Evolutionary conservation across 148 eudicot species (phyloP).

Genomic region (Silene conica): DNA sequence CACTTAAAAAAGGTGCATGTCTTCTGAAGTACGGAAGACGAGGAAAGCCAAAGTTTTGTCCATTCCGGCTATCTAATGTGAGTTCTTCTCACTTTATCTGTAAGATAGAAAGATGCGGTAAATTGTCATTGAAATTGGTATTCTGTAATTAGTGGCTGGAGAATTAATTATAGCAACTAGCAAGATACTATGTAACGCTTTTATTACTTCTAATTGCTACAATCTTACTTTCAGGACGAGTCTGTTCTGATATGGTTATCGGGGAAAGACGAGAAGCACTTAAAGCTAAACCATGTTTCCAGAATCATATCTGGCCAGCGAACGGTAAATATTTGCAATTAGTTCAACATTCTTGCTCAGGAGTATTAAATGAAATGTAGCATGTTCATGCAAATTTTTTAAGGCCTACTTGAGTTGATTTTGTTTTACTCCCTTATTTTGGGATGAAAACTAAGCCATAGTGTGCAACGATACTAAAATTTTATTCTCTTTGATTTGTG

Average conservation of each 20-base stretch:
- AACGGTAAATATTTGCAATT: constrained; percentile 56
- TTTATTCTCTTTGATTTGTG: not conserved
- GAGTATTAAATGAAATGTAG: not conserved
- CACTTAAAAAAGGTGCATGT: constrained; percentile 83
- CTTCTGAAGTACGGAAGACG: constrained; percentile 89
- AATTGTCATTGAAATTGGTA: not conserved
- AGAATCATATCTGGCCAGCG: constrained; percentile 97
- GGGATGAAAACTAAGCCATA: constrained; percentile 2
- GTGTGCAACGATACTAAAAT: not conserved
- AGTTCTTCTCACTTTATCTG: constrained; percentile 19
- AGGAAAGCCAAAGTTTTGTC: constrained; percentile 88
- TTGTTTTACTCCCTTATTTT: not conserved
- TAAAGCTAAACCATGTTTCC: constrained; percentile 81
- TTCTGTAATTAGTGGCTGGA: too few relatives aligned
- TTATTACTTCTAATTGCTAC: constrained; percentile 4
- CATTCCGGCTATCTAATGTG: constrained; percentile 88
- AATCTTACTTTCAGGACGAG: constrained; percentile 64
- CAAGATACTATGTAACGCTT: not conserved
- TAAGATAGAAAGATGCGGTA: not conserved
- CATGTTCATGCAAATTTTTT: not conserved
- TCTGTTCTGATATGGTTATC: constrained; percentile 88
- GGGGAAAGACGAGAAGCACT: constrained; percentile 92
- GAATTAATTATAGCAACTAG: not conserved
- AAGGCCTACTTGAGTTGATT: not conserved
- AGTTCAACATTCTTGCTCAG: not conserved